A percentile compares a stretch with the other conserved stretches of the same genome.
Conservation (phyloP, 1,284 basidiomycete genomes). For the Cutaneotrichosporon dermatis region DNA sequence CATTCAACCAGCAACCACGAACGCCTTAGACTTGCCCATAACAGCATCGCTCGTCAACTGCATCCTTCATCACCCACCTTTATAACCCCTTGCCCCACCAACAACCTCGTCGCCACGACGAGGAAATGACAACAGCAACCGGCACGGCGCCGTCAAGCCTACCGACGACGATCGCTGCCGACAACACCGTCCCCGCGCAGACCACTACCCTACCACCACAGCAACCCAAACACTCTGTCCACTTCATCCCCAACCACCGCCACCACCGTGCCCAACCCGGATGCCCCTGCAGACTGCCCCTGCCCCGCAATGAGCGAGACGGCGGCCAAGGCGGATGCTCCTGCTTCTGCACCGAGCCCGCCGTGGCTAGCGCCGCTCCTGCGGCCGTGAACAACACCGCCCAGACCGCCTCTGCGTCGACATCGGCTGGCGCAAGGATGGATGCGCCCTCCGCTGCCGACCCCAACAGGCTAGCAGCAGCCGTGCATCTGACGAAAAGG, state of each 20-base stretch:
- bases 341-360: not conserved
- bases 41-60: too few relatives aligned
- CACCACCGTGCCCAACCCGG: too few relatives aligned
- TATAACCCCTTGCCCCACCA: too few relatives aligned
- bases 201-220: not conserved
- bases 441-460: not conserved
- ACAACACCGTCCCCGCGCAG: not conserved
- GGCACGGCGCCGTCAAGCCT: constrained; percentile 12
- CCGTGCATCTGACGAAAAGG: constrained; percentile 3
- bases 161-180: not conserved
- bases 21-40: constrained; percentile 29
- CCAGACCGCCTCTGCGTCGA: not conserved
- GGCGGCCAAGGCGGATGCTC: not conserved
- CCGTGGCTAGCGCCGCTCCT: not conserved
- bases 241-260: too few relatives aligned
- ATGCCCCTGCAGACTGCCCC: not conserved
- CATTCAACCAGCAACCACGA: too few relatives aligned
- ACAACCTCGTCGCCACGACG: constrained; percentile 13
- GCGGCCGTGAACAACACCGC: not conserved
- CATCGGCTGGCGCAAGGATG: not conserved
- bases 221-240: too few relatives aligned
- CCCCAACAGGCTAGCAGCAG: not conserved
- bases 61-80: too few relatives aligned
- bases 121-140: constrained; percentile 17
- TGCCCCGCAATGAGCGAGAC: not conserved